Base-by-base conservation (phyloP, 2,329 filamentous ascomycete species). In the Monilinia laxa region DNA sequence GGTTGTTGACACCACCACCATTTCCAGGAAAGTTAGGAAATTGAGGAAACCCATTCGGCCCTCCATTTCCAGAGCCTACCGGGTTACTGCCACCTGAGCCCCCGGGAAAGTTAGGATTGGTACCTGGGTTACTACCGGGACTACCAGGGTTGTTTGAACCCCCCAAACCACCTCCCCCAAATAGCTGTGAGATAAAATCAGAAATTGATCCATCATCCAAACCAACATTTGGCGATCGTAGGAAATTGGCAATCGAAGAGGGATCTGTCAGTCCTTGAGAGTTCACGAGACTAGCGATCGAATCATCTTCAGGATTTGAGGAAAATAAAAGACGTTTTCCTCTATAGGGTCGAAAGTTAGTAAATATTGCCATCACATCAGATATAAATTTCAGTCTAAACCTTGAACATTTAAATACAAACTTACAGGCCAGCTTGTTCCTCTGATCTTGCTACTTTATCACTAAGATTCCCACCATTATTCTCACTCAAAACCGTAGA, bases 401-500 rank as follows among this genome's bases (percentile, higher is more conserved):
- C 6, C 31, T 35, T 35, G 7, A 35, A 35, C 31, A 35, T 35
- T 9, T 35, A 5, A 35, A 35, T 35, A 0, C 1, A 57, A 57
- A 57, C 55, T 20, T 58, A 58, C 56, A 58, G 18, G 40, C 16
- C 18, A 12, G 28, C 56, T 5, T 35, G 31, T 31, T 6, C 40
- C 25, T 59, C 25, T 16, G 56, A 25, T 47, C 56, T 59, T 18
- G 56, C 56, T 14, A 59, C 42, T 10, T 59, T 59, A 31, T 47
- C 42, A 47, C 56, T 16, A 47, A 47, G 52, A 31, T 51, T 51
- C n/a, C 47, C 47, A 51, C 25, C 42, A 59, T 25, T 18, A 23
- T 20, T 59, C 40, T 59, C 56, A 45, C 56, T 35, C 42, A 35
- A 59, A 47, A 47, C 56, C 18, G 56, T 59, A 40, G 56, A 59